phyloP scores from a whole-genome alignment of 2,329 filamentous ascomycete species.

The Knufia petricola region DNA sequence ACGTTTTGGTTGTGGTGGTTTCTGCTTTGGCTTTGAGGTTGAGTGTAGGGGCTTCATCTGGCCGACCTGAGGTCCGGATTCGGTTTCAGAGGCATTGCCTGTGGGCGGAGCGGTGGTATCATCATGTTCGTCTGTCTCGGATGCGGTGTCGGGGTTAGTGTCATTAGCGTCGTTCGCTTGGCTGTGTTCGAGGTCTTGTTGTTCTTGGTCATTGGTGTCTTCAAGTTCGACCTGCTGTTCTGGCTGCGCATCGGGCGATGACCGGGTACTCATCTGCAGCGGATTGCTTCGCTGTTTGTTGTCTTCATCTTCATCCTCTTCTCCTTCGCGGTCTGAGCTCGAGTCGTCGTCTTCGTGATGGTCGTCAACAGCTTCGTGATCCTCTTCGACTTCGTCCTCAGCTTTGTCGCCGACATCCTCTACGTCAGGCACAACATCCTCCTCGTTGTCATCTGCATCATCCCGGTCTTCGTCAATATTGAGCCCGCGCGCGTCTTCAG shows the following conservation, averaged over 20 bases:
- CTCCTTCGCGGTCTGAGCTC: slow-evolving; percentile 25
- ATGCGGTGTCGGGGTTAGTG: slow-evolving; percentile 9
- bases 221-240: slow-evolving; percentile 9
- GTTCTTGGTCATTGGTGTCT: background rate
- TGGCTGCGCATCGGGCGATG: slow-evolving; percentile 23
- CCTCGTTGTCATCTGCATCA: slow-evolving; percentile 19
- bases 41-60: slow-evolving; percentile 18
- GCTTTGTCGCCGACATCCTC: slow-evolving; percentile 24
- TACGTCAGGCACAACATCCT: slow-evolving; percentile 22
- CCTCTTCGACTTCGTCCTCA: slow-evolving; percentile 25
- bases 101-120: background rate
- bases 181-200: slow-evolving; percentile 25
- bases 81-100: slow-evolving; percentile 5
- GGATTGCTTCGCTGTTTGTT: slow-evolving; percentile 12
- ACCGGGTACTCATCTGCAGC: slow-evolving; percentile 20
- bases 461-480: slow-evolving; percentile 22
- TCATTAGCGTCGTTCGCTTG: slow-evolving; percentile 23
- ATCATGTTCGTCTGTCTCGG: slow-evolving; percentile 5
- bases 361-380: slow-evolving; percentile 30
- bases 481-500: slow-evolving; percentile 16
- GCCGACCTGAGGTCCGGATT: slow-evolving; percentile 13
- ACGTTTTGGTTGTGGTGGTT: slow-evolving; percentile 12
- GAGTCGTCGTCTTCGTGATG: slow-evolving; percentile 16
- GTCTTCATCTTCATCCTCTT: slow-evolving; percentile 25
- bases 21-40: slow-evolving; percentile 14